These are phyloP conservation scores for Rhizopogon sp. DNA, from an alignment of 768 basidiomycete genomes.

Conservation along the genomic window DNA sequence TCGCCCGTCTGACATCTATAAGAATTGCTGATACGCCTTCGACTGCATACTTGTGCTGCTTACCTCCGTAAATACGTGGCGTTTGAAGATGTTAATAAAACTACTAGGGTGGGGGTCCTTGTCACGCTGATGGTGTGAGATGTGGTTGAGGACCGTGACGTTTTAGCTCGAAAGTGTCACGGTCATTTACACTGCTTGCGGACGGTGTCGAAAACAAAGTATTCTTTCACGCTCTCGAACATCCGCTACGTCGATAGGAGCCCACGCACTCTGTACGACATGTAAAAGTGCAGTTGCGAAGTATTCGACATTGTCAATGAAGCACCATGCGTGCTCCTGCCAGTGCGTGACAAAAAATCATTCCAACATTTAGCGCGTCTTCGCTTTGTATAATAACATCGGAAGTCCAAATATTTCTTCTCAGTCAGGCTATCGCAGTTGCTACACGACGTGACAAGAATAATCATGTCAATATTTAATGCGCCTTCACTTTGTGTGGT, in stretches of 20 bases:
- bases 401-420: too few relatives aligned
- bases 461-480: too few relatives aligned
- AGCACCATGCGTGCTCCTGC: neutral
- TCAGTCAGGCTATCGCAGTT: too few relatives aligned
- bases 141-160: neutral
- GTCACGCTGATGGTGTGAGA: neutral
- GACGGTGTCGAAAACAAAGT: constrained; percentile 61
- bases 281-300: constrained; percentile 46
- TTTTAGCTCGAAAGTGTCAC: constrained; percentile 63
- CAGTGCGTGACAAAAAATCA: too few relatives aligned
- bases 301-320: constrained; percentile 72
- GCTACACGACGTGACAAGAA: too few relatives aligned
- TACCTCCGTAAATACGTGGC: constrained; percentile 66
- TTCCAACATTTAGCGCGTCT: too few relatives aligned
- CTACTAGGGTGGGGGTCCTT: constrained; percentile 44
- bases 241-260: constrained; percentile 27
- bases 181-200: constrained; percentile 68
- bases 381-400: too few relatives aligned
- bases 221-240: constrained; percentile 32
- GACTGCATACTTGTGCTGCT: constrained; percentile 62
- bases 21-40: constrained; percentile 63
- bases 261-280: constrained; percentile 49
- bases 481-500: too few relatives aligned
- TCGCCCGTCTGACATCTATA: neutral
- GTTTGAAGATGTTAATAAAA: constrained; percentile 44